These are phyloP conservation scores for Ormosia emarginata DNA, from an alignment of 306 rosid genomes.

Conservation along the genomic window DNA sequence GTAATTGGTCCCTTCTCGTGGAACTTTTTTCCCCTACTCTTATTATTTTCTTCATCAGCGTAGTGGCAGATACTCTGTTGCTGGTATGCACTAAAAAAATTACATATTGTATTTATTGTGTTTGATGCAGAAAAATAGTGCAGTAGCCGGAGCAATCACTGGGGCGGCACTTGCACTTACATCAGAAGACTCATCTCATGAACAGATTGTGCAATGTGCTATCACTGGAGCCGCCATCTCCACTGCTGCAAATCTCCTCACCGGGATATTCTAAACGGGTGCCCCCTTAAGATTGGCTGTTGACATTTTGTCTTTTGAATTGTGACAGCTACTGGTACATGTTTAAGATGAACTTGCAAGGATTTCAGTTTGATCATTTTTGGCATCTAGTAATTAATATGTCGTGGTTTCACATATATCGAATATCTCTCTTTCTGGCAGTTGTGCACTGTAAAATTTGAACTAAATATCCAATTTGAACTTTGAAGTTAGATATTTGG, in stretches of 20 bases:
- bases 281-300: background rate
- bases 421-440: background rate
- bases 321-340: background rate
- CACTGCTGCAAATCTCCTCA: slow-evolving; percentile 77
- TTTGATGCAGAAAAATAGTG: slow-evolving; percentile 83
- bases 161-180: slow-evolving; percentile 81
- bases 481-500: no score
- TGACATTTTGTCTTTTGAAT: background rate
- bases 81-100: background rate
- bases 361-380: background rate
- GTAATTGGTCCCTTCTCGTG: background rate
- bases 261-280: slow-evolving; percentile 50
- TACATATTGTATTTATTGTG: background rate
- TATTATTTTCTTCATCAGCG: background rate
- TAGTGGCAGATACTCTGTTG: background rate
- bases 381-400: background rate
- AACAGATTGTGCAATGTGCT: slow-evolving; percentile 77
- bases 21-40: background rate
- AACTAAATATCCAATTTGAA: background rate
- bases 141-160: slow-evolving; percentile 77
- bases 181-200: slow-evolving; percentile 58
- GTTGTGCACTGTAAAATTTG: background rate
- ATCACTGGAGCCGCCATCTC: slow-evolving; percentile 90
- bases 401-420: background rate
- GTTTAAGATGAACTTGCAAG: background rate